Base-by-base conservation (phyloP, 805 yeast genomes). In the Lachancea lanzarotensis region DNA sequence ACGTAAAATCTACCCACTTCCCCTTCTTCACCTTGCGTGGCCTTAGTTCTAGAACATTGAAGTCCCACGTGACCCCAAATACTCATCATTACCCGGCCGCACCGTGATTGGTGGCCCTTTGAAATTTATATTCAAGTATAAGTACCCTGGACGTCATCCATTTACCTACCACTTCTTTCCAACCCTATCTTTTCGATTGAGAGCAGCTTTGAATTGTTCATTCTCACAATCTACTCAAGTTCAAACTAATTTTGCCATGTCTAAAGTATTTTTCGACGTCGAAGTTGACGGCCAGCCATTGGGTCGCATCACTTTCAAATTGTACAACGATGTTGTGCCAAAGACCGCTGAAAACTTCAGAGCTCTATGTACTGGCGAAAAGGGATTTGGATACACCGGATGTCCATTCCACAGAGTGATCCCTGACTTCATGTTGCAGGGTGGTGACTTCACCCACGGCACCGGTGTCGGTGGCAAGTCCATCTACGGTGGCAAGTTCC, bases 401-500 rank as follows among this genome's bases (percentile, higher is more conserved):
- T 88, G 96, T 49, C 74, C 82, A 60, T 90, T 91, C 93, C 97
- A 90, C 87, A 84, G 96, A 75, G 95, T 90, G 54, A 89, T 89
- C 63, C 96, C 96, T 62, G 83, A 86, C 71, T 93, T 93, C 79
- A 91, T 91, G 98, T 78, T 93, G 69, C 98, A 93, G 78, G 98
- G 95, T 72, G 95, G 95, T 77, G 95, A 86, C 71, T 84, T 86
- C 80, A 84, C 93, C 69, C 74, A 76, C 72, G 88, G 87, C 71
- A 84, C 89, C 73, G 98, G 98, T 69, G 84, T 95, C 62, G 98
- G 98, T 69, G 98, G 98, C 70, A 84, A 82, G 70, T 83, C 91
- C 49, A 85, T 85, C 71, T 85, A 84, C 68, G 91, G 91, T 57
- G 80, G 76, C 49, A 81, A 76, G 66, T 84, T 84, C 70, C 62